Evolutionary conservation across 73 alveolate species (phyloP).

Genomic region (Diophrys sp.): DNA sequence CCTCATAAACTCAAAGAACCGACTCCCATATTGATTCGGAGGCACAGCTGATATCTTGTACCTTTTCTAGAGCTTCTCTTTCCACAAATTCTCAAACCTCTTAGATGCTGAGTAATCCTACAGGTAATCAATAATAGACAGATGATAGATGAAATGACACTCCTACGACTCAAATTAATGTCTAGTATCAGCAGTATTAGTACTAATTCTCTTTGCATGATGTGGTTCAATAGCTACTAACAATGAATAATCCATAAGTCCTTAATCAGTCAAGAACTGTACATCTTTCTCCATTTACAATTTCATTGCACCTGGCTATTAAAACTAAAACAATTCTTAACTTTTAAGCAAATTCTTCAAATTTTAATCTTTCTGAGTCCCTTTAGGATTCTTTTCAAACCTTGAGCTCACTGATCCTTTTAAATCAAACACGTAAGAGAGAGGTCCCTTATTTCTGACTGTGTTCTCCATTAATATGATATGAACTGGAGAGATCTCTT

Average conservation of each 20-base stretch:
- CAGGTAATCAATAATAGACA: slow-evolving; percentile 85
- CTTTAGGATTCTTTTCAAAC: slow-evolving; percentile 45
- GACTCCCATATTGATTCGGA: slow-evolving; percentile 33
- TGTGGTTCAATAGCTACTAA: slow-evolving; percentile 35
- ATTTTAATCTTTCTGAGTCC: slow-evolving; percentile 80
- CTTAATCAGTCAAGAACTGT: slow-evolving; percentile 29
- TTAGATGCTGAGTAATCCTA: slow-evolving; percentile 75
- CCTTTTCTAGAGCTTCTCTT: slow-evolving; percentile 50
- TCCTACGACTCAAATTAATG: neutral
- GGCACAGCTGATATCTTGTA: slow-evolving; percentile 72
- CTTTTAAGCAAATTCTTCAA: slow-evolving; percentile 42
- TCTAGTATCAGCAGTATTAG: neutral
- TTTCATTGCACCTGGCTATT: slow-evolving; percentile 6
- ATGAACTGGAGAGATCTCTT: slow-evolving; percentile 73
- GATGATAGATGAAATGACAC: slow-evolving; percentile 61
- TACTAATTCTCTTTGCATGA: slow-evolving; percentile 2
- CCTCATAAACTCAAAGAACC: slow-evolving; percentile 48
- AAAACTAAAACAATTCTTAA: slow-evolving; percentile 13
- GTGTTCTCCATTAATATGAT: slow-evolving; percentile 86
- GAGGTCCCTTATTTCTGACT: slow-evolving; percentile 50
- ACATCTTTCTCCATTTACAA: slow-evolving; percentile 44
- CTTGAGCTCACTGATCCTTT: slow-evolving; percentile 86
- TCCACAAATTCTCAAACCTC: slow-evolving; percentile 60
- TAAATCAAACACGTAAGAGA: slow-evolving; percentile 81
- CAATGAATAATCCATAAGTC: slow-evolving; percentile 70